Base-by-base conservation (phyloP, 2,329 filamentous ascomycete species). In the Diaporthe eres region DNA sequence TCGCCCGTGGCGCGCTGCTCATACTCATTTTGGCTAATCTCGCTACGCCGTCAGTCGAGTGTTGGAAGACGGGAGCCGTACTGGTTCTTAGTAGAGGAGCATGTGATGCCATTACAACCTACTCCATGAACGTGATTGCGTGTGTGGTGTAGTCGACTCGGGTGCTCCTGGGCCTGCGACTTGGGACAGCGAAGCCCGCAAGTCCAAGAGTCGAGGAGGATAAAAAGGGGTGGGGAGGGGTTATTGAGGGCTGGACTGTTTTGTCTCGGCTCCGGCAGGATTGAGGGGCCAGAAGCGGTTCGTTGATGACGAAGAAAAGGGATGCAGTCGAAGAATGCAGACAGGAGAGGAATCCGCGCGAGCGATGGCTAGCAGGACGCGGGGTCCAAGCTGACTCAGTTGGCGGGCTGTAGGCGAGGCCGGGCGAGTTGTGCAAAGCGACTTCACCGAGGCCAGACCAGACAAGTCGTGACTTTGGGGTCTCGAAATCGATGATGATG, bases 71-170 rank as follows among this genome's bases (percentile, higher is more conserved):
- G 81, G 90, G 88, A 79, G 88, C 86, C 81, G 89, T 91, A 80
- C 90, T 90, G 81, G 87, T 90, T 88, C 90, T 87, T 80, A 90
- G 82, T 79, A 91, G 85, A 80, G 90, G 87, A 85, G 89, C 89
- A 87, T 91, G 87, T 65, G 76, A 77, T 83, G 90, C 89, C 90
- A 91, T 91, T 75, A 77, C 75, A 79, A 78, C 80, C 79, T 82
- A 80, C 80, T 80, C 82, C 83, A 80, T 79, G 75, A 79, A 78
- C 76, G 74, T 75, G 67, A 58, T 28, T 65, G 55, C 49, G 47
- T 60, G 67, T 75, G 39, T 71, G 39, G 65, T 65, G 60, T 65
- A 44, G 28, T 65, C 55, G 70, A 72, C 39, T 22, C 28, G 71
- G 71, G 28, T 71, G 74, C 61, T 74, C 74, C 61, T 58, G 58